Conservation (phyloP, 1,284 basidiomycete species). For the Fomitopsis pinicola region DNA sequence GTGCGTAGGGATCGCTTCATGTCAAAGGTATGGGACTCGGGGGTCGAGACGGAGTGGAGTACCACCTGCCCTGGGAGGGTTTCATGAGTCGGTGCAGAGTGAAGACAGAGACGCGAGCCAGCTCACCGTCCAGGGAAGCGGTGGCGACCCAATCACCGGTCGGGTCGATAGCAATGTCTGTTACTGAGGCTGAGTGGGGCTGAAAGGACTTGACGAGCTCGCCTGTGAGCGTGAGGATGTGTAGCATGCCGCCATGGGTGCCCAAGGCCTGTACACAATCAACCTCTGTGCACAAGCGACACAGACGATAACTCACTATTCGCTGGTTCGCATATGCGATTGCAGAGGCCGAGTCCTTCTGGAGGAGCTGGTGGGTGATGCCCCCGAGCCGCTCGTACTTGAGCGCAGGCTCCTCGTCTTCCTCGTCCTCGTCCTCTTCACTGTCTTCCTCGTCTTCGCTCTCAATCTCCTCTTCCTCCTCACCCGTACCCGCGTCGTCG, state of each 20-base stretch:
- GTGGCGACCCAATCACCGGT: conserved; percentile 90
- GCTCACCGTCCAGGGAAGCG: conserved; percentile 89
- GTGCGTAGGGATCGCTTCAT: conserved; percentile 91
- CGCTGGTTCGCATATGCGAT: conserved; percentile 74
- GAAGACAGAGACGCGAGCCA: neutral
- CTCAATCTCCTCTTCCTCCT: conserved; percentile 3
- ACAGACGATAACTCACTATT: conserved; percentile 49
- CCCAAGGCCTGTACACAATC: conserved; percentile 64
- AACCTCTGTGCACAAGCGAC: conserved; percentile 1
- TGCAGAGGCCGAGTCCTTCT: conserved; percentile 85
- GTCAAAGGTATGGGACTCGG: conserved; percentile 87
- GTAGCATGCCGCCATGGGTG: conserved; percentile 89
- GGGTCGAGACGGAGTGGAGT: conserved; percentile 79
- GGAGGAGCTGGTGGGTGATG: conserved; percentile 73
- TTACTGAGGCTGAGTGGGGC: conserved; percentile 88
- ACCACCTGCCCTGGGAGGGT: conserved; percentile 74
- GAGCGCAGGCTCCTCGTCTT: conserved; percentile 81
- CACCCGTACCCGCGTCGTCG: neutral
- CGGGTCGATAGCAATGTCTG: conserved; percentile 82
- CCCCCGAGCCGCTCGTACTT: conserved; percentile 88
- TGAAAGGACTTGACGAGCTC: conserved; percentile 88
- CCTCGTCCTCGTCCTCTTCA: conserved; percentile 43
- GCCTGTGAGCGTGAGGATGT: conserved; percentile 79
- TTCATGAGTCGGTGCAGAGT: conserved; percentile 8
- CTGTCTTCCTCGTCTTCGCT: conserved; percentile 12